phyloP scores from a whole-genome alignment of 2,329 filamentous ascomycete genomes.

The Neophaeococcomyces aloes region DNA sequence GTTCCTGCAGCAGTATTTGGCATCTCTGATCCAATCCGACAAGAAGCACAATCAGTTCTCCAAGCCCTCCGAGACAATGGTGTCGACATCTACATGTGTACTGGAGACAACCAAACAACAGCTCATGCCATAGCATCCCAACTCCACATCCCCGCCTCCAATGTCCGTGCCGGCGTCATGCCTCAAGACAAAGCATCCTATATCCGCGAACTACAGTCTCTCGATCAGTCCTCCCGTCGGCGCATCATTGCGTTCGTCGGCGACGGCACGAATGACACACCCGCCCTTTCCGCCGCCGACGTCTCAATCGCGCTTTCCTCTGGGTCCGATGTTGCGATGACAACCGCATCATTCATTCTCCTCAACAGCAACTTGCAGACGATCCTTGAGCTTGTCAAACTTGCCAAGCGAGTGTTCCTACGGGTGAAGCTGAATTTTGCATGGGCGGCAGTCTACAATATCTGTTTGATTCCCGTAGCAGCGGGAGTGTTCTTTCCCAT shows the following conservation, averaged over 20 bases:
- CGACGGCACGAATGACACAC: constrained; percentile 78
- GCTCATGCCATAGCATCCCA: constrained; percentile 65
- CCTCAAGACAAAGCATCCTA: constrained; percentile 61
- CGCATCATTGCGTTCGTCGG: constrained; percentile 71
- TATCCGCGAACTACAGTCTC: constrained; percentile 29
- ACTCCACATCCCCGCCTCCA: constrained; percentile 60
- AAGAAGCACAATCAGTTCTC: constrained; percentile 58
- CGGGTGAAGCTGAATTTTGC: constrained; percentile 75
- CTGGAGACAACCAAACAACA: constrained; percentile 76
- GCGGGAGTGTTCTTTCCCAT: constrained; percentile 67
- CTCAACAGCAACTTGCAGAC: constrained; percentile 59
- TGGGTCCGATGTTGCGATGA: constrained; percentile 73
- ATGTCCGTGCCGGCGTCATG: constrained; percentile 79
- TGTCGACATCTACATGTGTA: constrained; percentile 81
- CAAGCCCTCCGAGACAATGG: constrained; percentile 48
- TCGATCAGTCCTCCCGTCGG: constrained; percentile 24
- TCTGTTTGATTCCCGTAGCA: constrained; percentile 66
- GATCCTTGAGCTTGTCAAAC: constrained; percentile 61
- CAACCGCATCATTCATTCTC: constrained; percentile 70
- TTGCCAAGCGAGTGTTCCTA: constrained; percentile 62
- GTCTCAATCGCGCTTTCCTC: constrained; percentile 73
- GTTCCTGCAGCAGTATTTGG: constrained; percentile 56
- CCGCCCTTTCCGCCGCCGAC: constrained; percentile 68
- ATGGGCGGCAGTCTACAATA: constrained; percentile 77
- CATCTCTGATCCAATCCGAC: constrained; percentile 69